Evolutionary conservation across 495 filamentous ascomycete genomes (phyloP).

Genomic region (Neurospora terricola): DNA sequence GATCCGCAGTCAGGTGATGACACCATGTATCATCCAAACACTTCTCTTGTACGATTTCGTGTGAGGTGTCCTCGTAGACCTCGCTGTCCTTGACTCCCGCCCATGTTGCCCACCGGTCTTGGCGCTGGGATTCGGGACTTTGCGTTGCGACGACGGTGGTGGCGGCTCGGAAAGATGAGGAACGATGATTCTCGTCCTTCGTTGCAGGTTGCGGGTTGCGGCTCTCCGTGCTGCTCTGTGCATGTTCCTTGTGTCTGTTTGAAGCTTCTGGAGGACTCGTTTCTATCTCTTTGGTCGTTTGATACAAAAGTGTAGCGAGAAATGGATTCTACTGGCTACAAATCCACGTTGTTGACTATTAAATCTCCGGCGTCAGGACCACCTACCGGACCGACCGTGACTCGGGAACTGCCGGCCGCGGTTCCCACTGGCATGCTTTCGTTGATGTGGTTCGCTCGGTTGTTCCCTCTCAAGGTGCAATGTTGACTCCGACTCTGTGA

Average conservation of each 20-base stretch:
- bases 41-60: background rate
- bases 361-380: background rate
- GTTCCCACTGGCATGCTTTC: background rate
- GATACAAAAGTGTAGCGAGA: background rate
- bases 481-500: background rate
- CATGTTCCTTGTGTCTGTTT: background rate
- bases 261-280: background rate
- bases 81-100: background rate
- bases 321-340: background rate
- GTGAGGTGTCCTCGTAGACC: background rate
- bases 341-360: background rate
- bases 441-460: background rate
- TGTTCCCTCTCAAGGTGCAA: background rate
- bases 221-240: background rate
- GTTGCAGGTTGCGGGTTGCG: background rate
- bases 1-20: constrained; percentile 22
- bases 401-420: background rate
- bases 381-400: background rate
- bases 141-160: background rate
- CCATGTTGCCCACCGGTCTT: background rate
- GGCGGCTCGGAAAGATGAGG: background rate
- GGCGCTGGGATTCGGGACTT: background rate
- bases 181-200: background rate
- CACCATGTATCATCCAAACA: constrained; percentile 18
- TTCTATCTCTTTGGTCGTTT: background rate